phyloP scores from a whole-genome alignment of 2,329 filamentous ascomycete genomes.

The Exophiala sideris region DNA sequence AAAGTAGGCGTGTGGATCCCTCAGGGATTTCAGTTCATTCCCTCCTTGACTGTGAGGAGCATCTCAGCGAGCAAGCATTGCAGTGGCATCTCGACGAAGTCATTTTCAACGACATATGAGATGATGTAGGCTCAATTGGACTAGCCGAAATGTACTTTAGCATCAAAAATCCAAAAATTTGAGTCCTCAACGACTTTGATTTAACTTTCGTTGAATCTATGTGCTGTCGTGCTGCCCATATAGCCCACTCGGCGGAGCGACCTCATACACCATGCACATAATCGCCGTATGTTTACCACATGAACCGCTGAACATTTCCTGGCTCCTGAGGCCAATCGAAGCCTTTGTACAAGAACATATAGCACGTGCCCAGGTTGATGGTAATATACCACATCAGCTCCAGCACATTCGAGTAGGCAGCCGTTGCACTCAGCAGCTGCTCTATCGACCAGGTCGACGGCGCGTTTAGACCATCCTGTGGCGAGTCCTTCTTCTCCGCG shows the following conservation, averaged over 20 bases:
- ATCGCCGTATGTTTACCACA: conserved; percentile 46
- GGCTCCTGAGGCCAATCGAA: conserved; percentile 59
- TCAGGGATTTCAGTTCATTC: not conserved
- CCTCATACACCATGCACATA: too few species aligned
- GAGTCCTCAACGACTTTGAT: too few species aligned
- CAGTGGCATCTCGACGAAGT: too few species aligned
- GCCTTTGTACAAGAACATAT: conserved; percentile 54
- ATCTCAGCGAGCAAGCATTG: too few species aligned
- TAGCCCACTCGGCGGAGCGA: too few species aligned
- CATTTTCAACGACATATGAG: too few species aligned
- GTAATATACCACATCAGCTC: conserved; percentile 58
- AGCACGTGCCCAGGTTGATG: conserved; percentile 53
- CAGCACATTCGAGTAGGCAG: conserved; percentile 38
- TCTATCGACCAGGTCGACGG: conserved; percentile 15
- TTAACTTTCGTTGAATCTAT: too few species aligned
- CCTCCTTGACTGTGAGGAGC: too few species aligned
- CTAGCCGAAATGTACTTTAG: too few species aligned
- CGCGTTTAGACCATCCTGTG: conserved; percentile 29
- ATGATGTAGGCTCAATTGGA: too few species aligned
- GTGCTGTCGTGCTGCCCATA: too few species aligned
- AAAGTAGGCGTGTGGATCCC: not conserved
- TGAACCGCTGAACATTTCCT: conserved; percentile 57
- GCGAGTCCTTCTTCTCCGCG: conserved; percentile 6
- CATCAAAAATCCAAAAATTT: too few species aligned
- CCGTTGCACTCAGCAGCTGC: conserved; percentile 29